Conservation (phyloP, 768 basidiomycete species). For the Rhodotorula graminis region DNA sequence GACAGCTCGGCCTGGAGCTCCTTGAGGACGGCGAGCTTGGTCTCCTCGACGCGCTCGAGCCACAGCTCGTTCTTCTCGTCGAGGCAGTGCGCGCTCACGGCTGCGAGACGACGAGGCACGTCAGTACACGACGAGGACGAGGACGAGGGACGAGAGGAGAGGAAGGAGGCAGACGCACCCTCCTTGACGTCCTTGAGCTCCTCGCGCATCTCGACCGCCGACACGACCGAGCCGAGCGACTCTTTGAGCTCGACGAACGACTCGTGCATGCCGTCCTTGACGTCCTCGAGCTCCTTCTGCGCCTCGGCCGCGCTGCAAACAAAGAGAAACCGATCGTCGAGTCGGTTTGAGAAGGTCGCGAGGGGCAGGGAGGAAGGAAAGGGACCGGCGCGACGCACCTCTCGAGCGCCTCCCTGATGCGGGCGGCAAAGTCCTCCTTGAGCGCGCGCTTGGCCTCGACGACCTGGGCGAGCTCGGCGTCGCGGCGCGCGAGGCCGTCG, state of each 20-base stretch:
- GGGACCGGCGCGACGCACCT: background rate
- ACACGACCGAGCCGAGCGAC: background rate
- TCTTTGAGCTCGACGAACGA: background rate
- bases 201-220: too few species aligned
- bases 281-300: background rate
- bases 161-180: background rate
- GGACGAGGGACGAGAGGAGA: background rate
- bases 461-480: background rate
- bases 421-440: background rate
- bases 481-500: background rate
- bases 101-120: background rate
- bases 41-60: conserved; percentile 13
- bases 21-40: conserved; percentile 10
- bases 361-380: too few species aligned
- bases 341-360: background rate
- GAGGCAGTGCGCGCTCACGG: background rate
- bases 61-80: background rate
- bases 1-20: background rate
- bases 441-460: background rate
- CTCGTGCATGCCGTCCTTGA: background rate
- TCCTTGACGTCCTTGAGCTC: background rate
- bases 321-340: background rate
- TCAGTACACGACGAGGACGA: background rate
- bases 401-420: background rate
- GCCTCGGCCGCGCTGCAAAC: background rate